These are phyloP conservation scores for Gamsiella multidivaricata DNA, from an alignment of 192 early-diverging fungal species.

Conservation along the genomic window DNA sequence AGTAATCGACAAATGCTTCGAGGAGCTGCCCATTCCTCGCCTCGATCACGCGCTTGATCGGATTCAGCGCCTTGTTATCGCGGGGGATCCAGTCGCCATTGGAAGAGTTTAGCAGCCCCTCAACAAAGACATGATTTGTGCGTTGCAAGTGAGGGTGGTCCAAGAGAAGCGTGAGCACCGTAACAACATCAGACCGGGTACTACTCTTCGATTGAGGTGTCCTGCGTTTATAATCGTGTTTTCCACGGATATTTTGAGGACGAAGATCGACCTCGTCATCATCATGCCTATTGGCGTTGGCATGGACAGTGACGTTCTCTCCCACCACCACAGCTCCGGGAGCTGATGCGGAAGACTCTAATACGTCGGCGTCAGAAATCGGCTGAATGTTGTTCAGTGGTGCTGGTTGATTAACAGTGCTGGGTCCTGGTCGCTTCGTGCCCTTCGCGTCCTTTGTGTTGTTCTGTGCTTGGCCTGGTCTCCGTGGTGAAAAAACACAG, in stretches of 20 bases:
- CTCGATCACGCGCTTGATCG: conserved; percentile 44
- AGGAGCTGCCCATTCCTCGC: conserved; percentile 29
- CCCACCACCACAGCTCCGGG: background rate
- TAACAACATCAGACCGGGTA: conserved; percentile 15
- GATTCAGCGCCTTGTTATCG: conserved; percentile 31
- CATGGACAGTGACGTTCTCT: conserved; percentile 18
- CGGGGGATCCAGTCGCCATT: conserved; percentile 54
- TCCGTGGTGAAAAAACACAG: conserved; percentile 8
- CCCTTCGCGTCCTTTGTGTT: background rate
- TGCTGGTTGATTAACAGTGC: no score
- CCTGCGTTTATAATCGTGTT: background rate
- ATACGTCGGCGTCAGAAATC: background rate
- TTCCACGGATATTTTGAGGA: background rate
- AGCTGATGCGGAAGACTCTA: background rate
- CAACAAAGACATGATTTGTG: conserved; percentile 38
- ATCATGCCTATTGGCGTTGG: conserved; percentile 13
- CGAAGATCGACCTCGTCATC: conserved; percentile 14
- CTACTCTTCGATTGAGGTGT: background rate
- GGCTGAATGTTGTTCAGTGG: background rate
- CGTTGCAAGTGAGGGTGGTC: conserved; percentile 26
- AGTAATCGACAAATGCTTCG: conserved; percentile 42
- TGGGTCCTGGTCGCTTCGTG: background rate
- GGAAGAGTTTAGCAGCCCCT: conserved; percentile 26
- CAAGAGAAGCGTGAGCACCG: conserved; percentile 31
- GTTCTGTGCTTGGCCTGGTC: background rate